These are phyloP conservation scores for Grosmannia penicillata DNA, from an alignment of 2,329 filamentous ascomycete genomes.

Conservation along the genomic window DNA sequence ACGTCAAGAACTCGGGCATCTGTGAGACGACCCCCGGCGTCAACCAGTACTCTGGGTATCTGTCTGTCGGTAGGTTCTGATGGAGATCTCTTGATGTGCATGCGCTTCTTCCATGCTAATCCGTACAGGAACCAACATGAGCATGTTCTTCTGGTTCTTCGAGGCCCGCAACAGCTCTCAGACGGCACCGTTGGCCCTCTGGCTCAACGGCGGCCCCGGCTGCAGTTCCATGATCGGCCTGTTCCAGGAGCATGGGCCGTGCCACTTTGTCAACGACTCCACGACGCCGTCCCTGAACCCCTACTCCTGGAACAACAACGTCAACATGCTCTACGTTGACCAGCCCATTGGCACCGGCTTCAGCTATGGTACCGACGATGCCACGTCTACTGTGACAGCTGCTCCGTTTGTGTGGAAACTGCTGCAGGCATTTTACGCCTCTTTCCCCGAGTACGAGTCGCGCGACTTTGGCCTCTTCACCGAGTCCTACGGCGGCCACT, in stretches of 20 bases:
- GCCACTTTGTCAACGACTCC: conserved; percentile 25
- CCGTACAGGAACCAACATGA: no score
- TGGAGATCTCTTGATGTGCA: no score
- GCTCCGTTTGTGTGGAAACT: conserved; percentile 18
- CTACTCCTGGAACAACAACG: conserved; percentile 42
- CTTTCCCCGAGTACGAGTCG: not conserved
- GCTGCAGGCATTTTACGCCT: conserved; percentile 1
- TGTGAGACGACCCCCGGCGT: no score
- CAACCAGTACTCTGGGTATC: no score
- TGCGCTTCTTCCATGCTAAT: no score
- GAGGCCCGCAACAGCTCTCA: conserved; percentile 27
- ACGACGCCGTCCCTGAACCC: conserved; percentile 29
- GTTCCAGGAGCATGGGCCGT: conserved; percentile 29
- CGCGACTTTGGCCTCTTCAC: conserved; percentile 2
- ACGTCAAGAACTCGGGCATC: no score
- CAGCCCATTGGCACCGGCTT: conserved; percentile 46
- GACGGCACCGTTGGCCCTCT: conserved; percentile 18
- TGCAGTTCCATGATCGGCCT: conserved; percentile 23
- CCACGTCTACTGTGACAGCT: conserved; percentile 19
- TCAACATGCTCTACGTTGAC: conserved; percentile 46
- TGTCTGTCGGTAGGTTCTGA: no score
- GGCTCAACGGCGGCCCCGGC: conserved; percentile 26
- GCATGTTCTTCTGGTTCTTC: conserved; percentile 55
- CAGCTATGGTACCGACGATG: conserved; percentile 25
- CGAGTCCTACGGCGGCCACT: conserved; percentile 27